Conservation (phyloP, 2,329 filamentous ascomycete species). For the Colletotrichum noveboracense region DNA sequence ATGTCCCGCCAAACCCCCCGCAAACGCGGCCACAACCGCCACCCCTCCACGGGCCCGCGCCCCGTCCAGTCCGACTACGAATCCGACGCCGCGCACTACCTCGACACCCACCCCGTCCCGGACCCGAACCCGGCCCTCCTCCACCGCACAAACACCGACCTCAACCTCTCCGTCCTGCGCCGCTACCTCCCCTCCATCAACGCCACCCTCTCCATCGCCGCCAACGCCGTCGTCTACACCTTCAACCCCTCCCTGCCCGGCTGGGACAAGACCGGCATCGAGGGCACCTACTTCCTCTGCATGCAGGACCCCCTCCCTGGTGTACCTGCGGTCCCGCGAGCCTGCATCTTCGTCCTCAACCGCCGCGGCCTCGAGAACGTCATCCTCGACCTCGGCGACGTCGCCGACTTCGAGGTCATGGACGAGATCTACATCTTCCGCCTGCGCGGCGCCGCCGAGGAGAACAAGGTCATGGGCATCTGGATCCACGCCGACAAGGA, state of each 20-base stretch:
- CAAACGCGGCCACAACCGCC: constrained; percentile 43
- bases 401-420: constrained; percentile 68
- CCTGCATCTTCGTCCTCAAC: constrained; percentile 76
- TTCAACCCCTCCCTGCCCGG: constrained; percentile 68
- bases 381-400: constrained; percentile 65
- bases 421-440: constrained; percentile 59
- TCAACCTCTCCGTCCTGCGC: constrained; percentile 85
- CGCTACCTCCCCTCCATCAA: constrained; percentile 80
- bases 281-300: constrained; percentile 91
- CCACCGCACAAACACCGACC: constrained; percentile 77
- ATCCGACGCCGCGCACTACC: constrained; percentile 63
- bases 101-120: constrained; percentile 42
- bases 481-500: constrained; percentile 60
- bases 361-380: constrained; percentile 75
- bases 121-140: constrained; percentile 56
- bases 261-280: constrained; percentile 87
- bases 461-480: constrained; percentile 52
- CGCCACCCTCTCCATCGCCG: constrained; percentile 78
- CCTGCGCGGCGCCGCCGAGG: constrained; percentile 35
- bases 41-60: constrained; percentile 40
- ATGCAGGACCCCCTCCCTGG: constrained; percentile 54
- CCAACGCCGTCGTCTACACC: constrained; percentile 85
- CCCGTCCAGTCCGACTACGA: constrained; percentile 64
- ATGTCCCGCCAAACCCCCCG: constrained; percentile 53
- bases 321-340: constrained; percentile 40